Evolutionary conservation across 768 basidiomycete genomes (phyloP).

Genomic region (Mycena epipterygia): DNA sequence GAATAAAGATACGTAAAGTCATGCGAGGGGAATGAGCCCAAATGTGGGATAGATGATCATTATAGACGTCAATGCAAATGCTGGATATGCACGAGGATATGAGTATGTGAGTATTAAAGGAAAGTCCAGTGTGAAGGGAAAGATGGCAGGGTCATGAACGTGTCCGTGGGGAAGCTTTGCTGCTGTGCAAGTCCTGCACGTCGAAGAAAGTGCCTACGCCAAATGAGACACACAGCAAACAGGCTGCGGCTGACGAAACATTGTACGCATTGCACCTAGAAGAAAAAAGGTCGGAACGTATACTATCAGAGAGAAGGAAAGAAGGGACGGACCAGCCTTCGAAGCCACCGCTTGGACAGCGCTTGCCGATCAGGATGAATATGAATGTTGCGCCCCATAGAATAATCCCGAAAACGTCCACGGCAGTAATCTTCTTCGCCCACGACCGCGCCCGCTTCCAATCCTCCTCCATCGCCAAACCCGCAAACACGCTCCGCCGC

Average conservation of each 20-base stretch:
- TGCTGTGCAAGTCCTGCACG: constrained; percentile 73
- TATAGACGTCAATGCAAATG: constrained; percentile 36
- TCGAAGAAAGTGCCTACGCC: constrained; percentile 72
- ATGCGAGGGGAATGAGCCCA: constrained; percentile 1
- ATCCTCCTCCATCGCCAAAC: constrained; percentile 72
- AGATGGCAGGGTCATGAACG: constrained; percentile 48
- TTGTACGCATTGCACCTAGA: constrained; percentile 81
- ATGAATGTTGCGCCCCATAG: constrained; percentile 74
- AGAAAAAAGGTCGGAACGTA: constrained; percentile 14
- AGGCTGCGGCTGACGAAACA: constrained; percentile 72
- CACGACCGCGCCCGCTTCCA: constrained; percentile 71
- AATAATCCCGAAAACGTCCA: constrained; percentile 63
- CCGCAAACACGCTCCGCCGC: constrained; percentile 67
- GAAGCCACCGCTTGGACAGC: constrained; percentile 73
- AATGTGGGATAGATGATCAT: constrained; percentile 29
- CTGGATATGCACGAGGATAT: constrained; percentile 22
- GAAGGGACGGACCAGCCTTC: constrained; percentile 70
- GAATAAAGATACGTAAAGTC: constrained; percentile 35
- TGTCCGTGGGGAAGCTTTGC: constrained; percentile 75
- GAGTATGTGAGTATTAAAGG: constrained; percentile 17
- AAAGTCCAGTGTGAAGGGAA: background rate
- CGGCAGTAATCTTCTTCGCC: constrained; percentile 64
- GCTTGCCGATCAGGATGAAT: constrained; percentile 70
- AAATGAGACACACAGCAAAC: constrained; percentile 69
- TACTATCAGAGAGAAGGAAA: background rate